A percentile compares a stretch with the other conserved stretches of the same genome.
Conservation (phyloP, 2,329 filamentous ascomycete genomes). For the Hypocrella siamensis region DNA sequence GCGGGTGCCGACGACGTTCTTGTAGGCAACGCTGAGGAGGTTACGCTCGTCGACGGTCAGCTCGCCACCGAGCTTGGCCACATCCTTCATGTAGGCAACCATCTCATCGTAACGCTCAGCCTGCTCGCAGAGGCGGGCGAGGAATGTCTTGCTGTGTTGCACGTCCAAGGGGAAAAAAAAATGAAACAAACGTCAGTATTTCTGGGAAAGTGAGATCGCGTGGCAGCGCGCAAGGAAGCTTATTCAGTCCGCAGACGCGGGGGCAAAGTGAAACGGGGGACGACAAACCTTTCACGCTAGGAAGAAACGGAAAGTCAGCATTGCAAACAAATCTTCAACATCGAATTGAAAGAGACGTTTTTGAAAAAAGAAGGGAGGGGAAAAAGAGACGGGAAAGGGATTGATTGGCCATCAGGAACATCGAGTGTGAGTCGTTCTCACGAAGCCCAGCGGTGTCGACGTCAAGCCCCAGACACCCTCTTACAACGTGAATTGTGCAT, state of each 20-base stretch:
- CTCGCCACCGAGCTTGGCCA: constrained; percentile 72
- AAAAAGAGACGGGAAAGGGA: too few species aligned
- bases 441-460: too few species aligned
- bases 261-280: constrained; percentile 3
- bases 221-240: too few species aligned
- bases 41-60: constrained; percentile 95
- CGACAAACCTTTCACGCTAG: constrained; percentile 54
- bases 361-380: not conserved
- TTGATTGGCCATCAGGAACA: too few species aligned
- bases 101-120: constrained; percentile 99
- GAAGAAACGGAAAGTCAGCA: constrained; percentile 21
- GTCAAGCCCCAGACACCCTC: too few species aligned
- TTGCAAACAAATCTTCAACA: not conserved
- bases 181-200: too few species aligned
- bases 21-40: constrained; percentile 97
- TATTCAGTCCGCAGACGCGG: constrained; percentile 5
- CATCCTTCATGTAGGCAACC: constrained; percentile 99
- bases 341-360: not conserved
- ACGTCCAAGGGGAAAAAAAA: constrained; percentile 5
- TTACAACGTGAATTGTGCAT: too few species aligned
- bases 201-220: too few species aligned
- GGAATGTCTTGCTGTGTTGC: constrained; percentile 83
- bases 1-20: constrained; percentile 97
- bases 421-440: too few species aligned
- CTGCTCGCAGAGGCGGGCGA: constrained; percentile 99